Percentiles rank a stretch among this genome's conserved stretches.
These are phyloP conservation scores for Termitomyces heimii DNA, from an alignment of 768 basidiomycete genomes.

Conservation along the genomic window DNA sequence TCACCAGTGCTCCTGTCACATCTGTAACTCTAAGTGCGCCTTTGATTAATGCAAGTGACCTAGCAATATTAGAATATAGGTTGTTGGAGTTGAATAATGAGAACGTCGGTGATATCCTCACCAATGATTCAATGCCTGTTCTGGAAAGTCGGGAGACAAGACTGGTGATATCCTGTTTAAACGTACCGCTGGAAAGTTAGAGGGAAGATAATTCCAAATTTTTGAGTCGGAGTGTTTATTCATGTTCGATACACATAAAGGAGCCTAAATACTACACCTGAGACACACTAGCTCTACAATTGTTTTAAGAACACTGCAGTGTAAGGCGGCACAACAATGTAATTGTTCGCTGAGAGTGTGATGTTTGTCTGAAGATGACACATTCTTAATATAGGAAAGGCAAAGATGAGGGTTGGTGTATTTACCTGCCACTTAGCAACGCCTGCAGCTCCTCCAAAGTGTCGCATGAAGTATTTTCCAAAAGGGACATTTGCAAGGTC, in stretches of 20 bases:
- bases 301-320: constrained; percentile 24
- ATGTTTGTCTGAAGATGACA: constrained; percentile 21
- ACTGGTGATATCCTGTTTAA: too few species aligned
- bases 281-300: constrained; percentile 4
- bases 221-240: too few species aligned
- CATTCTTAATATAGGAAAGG: not conserved
- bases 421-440: constrained; percentile 51
- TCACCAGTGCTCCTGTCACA: too few species aligned
- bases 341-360: constrained; percentile 22
- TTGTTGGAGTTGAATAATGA: too few species aligned
- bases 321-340: constrained; percentile 28
- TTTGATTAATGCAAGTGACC: too few species aligned
- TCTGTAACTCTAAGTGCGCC: too few species aligned
- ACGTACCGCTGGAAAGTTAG: too few species aligned
- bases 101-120: too few species aligned
- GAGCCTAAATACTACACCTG: not conserved
- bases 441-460: constrained; percentile 49
- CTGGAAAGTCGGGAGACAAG: too few species aligned
- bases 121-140: too few species aligned
- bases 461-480: constrained; percentile 48
- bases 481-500: constrained; percentile 37
- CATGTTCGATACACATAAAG: not conserved
- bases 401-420: not conserved
- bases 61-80: too few species aligned
- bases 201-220: too few species aligned